A percentile compares a stretch with the other conserved stretches of the same genome.
These are phyloP conservation scores for Fusarium mundagurra DNA, from an alignment of 2,329 filamentous ascomycete genomes.

Conservation along the genomic window DNA sequence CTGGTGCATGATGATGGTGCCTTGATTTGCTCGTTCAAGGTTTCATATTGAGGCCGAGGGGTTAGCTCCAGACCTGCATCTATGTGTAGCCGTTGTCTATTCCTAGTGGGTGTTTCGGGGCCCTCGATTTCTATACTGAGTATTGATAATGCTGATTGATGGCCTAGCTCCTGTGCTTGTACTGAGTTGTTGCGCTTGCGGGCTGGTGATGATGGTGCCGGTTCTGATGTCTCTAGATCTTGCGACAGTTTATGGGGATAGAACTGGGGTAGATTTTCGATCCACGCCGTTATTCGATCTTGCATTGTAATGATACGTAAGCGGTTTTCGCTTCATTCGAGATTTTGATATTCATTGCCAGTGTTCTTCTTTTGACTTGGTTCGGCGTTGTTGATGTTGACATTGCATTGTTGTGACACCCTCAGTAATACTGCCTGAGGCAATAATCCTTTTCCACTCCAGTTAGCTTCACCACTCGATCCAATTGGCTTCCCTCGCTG, in stretches of 20 bases:
- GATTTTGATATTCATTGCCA: not conserved
- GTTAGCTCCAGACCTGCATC: not conserved
- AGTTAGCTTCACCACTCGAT: not conserved
- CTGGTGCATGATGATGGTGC: not conserved
- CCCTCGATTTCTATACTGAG: fast-evolving
- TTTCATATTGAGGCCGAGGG: not conserved
- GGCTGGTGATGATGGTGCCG: not conserved
- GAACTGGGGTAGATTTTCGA: not conserved
- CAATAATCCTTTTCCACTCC: fast-evolving
- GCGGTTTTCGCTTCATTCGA: fast-evolving
- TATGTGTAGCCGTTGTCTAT: not conserved
- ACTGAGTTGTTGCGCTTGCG: not conserved
- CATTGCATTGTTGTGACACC: not conserved
- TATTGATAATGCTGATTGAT: not conserved
- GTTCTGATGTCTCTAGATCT: not conserved
- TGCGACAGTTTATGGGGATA: not conserved
- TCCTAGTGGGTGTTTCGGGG: not conserved
- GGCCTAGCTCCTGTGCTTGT: not conserved
- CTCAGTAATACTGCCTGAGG: not conserved
- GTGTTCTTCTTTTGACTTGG: not conserved
- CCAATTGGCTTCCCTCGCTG: not conserved
- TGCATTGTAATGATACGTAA: not conserved
- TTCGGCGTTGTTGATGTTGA: not conserved
- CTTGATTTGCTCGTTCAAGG: fast-evolving
- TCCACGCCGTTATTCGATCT: not conserved